Evolutionary conservation across 2,329 filamentous ascomycete species (phyloP).

Genomic region (Aspergillus pseudoterreus): DNA sequence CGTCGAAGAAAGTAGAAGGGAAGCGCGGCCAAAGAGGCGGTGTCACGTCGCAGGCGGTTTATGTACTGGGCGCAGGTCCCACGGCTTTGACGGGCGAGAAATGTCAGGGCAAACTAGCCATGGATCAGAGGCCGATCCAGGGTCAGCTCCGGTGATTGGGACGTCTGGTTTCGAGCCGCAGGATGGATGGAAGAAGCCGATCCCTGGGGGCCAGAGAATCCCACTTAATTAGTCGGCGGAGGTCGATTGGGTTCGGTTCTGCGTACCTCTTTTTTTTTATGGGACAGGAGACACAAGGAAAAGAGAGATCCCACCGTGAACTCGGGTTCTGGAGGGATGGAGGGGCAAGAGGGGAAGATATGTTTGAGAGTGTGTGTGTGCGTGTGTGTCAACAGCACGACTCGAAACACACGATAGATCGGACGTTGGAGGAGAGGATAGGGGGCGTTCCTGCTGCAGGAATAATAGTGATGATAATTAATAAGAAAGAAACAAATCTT

Average conservation of each 20-base stretch:
- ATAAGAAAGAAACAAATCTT: no score
- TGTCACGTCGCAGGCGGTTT: slow-evolving; percentile 10
- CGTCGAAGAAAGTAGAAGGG: background rate
- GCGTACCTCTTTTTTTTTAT: background rate
- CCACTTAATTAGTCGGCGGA: background rate
- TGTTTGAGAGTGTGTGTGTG: no score
- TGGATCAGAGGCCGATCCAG: slow-evolving; percentile 11
- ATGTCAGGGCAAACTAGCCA: slow-evolving; percentile 7
- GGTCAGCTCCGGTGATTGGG: slow-evolving; percentile 8
- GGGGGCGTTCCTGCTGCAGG: no score
- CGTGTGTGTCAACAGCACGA: no score
- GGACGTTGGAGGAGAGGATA: no score
- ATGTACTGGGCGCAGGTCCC: slow-evolving; percentile 4
- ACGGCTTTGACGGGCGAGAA: slow-evolving; percentile 1
- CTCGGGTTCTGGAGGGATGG: no score
- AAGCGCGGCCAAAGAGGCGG: slow-evolving; percentile 12
- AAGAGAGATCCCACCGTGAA: background rate
- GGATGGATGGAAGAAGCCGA: slow-evolving; percentile 6
- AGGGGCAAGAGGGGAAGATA: no score
- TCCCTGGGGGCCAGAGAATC: background rate
- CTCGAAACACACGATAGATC: no score
- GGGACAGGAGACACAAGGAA: background rate
- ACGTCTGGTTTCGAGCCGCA: background rate
- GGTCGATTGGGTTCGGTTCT: background rate
- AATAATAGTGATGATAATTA: no score